Evolutionary conservation across 164 flowering plant genomes (phyloP).

Genomic region (Protea cynaroides): DNA sequence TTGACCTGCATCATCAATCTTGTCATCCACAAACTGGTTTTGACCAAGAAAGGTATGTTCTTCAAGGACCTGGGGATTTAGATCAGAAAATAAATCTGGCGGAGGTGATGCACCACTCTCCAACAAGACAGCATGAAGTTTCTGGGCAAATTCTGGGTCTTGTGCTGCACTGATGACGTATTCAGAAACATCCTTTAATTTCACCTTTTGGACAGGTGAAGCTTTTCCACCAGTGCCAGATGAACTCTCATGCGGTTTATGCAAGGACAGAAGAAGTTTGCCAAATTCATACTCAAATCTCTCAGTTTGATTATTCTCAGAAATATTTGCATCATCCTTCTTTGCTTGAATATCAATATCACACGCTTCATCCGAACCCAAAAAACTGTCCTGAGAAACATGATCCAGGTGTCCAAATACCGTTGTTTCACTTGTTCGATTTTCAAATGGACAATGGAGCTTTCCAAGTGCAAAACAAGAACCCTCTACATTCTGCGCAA

Average conservation of each 20-base stretch:
- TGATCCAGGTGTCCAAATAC: slow-evolving; percentile 11
- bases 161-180: slow-evolving; percentile 84
- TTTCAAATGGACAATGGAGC: slow-evolving; percentile 9
- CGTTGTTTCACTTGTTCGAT: slow-evolving; percentile 7
- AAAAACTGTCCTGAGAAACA: slow-evolving; percentile 15
- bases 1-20: slow-evolving; percentile 14
- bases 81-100: slow-evolving; percentile 54
- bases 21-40: slow-evolving; percentile 3
- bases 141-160: slow-evolving; percentile 82
- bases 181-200: slow-evolving; percentile 70
- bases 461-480: slow-evolving; percentile 26
- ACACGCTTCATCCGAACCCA: slow-evolving; percentile 23
- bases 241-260: slow-evolving; percentile 27
- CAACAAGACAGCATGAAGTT: slow-evolving; percentile 72
- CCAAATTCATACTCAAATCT: slow-evolving; percentile 52
- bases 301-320: slow-evolving; percentile 30
- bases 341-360: slow-evolving; percentile 10
- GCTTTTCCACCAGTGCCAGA: slow-evolving; percentile 29
- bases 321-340: slow-evolving; percentile 13
- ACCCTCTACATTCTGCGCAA: slow-evolving; percentile 20
- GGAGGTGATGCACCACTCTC: slow-evolving; percentile 87
- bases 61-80: slow-evolving; percentile 22
- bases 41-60: slow-evolving; percentile 23
- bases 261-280: slow-evolving; percentile 39
- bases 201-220: slow-evolving; percentile 58